Evolutionary conservation across 352 stramenopile species (phyloP), one percentile per base, ranked within the genome.

Genomic region (Blastocystis sp.): DNA sequence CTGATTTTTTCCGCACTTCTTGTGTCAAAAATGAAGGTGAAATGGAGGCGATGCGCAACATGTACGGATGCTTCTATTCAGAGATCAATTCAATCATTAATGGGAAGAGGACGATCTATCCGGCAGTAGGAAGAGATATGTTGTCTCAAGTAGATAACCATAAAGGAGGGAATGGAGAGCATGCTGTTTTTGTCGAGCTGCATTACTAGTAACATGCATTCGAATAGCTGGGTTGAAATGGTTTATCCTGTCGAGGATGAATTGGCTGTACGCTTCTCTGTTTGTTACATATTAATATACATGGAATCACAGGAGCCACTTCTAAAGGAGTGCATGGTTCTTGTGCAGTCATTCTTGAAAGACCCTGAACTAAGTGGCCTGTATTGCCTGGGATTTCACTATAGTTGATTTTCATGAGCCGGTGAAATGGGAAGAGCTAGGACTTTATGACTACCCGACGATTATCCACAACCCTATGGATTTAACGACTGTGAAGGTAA

Each of bases 391-490:
- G 20, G 6, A 26, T 64, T 54, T 13, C 7, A 16, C 18, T 53
- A 13, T 68, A 85, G 73, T 69, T 41, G 73, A 85, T 68, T 85
- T 85, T 16, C 68, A 65, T 64, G 73, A 85, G 56, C 73, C 73
- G 7, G 73, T 85, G 20, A 66, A 85, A n/a, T 85, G 73, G 73
- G 20, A 85, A 43, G 73, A 65, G 56, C 54, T 85, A 34, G 73
- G 73, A 30, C 56, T 85, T 24, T 45, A 54, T 24, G 73, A 85
- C 54, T 85, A 85, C 41, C 39, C 53, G 6, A n/a, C 65, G 43
- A 26, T 85, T 43, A 50, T 85, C 20, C 65, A 85, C 34, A 85
- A 85, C 45, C 73, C 73, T 6, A 85, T 85, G 73, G 73, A 85
- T 68, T 85, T 85, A 43, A 69, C 73, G n/a, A 85, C 73, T 24